Evolutionary conservation across 2,329 filamentous ascomycete species (phyloP), one percentile per base, ranked within the genome.

Genomic region (Dactylella cylindrospora): DNA sequence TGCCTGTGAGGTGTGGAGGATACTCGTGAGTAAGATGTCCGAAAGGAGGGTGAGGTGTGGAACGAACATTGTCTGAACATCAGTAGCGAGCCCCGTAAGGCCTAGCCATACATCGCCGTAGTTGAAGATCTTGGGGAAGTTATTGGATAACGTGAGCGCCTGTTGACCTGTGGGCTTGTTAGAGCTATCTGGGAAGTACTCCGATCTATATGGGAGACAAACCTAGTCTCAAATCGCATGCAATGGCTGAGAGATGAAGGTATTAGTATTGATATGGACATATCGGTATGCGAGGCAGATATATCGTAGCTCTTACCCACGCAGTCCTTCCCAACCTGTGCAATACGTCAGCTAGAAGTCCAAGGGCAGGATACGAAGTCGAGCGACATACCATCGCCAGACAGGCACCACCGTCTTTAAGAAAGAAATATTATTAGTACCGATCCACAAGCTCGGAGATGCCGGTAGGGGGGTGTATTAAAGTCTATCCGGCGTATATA

Each of bases 121-220:
- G 75, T 86, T 84, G 84, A 97, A 97, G 80, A 98, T 88, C 80
- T 98, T 98, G 78, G 93, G 93, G 80, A 97, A 97, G 85, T 97
- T 93, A 84, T 98, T 98, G 74, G 90, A 96, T 61, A 98, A 88
- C 66, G 93, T 98, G 72, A 98, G 81, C 72, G 93, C 82, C 78
- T 98, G 93, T 45, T 64, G 59, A 38, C 59, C 59, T 64, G 29
- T 39, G 12, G 20, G 17, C 8, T 20, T 25, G 31, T n/a, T 12
- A 41, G 13, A 9, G 19, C 12, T 12, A 9, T 7, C 19, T 38
- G 5, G 10, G 28, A 5, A 15, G 35, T 6, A 13, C 5, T 12
- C 28, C n/a, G 2, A 4, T 25, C 13, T 5, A 5, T 25, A 17
- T 13, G 29, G 10, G 26, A 17, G 5, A 36, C 73, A 97, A 85